Evolutionary conservation across 148 eudicot genomes (phyloP).

Genomic region (Pharnaceum exiguum): DNA sequence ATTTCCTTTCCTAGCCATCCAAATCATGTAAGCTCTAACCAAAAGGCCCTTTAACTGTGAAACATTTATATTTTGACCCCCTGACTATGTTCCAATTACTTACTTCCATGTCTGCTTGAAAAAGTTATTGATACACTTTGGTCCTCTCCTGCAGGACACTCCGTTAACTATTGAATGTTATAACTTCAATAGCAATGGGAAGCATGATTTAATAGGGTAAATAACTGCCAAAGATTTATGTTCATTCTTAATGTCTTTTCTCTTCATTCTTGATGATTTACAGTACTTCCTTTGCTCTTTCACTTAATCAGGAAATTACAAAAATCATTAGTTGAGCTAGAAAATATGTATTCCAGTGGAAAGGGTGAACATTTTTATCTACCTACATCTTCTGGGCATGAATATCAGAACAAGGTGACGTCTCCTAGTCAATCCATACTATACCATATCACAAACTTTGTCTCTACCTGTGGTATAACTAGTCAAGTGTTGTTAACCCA

Average conservation of each 20-base stretch:
- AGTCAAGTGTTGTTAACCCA: slow-evolving; percentile 23
- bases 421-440: too few relatives aligned
- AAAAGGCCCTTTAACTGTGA: too few relatives aligned
- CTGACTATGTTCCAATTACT: too few relatives aligned
- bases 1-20: too few relatives aligned
- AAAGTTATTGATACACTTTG: slow-evolving; percentile 4
- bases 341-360: slow-evolving; percentile 58
- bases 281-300: slow-evolving; percentile 17
- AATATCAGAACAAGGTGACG: slow-evolving; percentile 63
- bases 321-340: slow-evolving; percentile 68
- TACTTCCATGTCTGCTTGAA: too few relatives aligned
- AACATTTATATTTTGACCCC: too few relatives aligned
- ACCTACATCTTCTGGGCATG: slow-evolving; percentile 53
- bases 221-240: too few relatives aligned
- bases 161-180: slow-evolving; percentile 82
- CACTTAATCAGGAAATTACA: slow-evolving; percentile 55
- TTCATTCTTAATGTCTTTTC: not conserved
- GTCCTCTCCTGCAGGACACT: slow-evolving; percentile 65
- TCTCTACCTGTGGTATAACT: slow-evolving; percentile 15
- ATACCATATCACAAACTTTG: too few relatives aligned
- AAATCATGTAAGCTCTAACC: too few relatives aligned
- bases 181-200: slow-evolving; percentile 86
- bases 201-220: slow-evolving; percentile 91
- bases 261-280: slow-evolving; percentile 7
- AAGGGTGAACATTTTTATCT: slow-evolving; percentile 55